phyloP scores from a whole-genome alignment of 2,329 filamentous ascomycete genomes.

The Coniosporium tulheliwenetii region DNA sequence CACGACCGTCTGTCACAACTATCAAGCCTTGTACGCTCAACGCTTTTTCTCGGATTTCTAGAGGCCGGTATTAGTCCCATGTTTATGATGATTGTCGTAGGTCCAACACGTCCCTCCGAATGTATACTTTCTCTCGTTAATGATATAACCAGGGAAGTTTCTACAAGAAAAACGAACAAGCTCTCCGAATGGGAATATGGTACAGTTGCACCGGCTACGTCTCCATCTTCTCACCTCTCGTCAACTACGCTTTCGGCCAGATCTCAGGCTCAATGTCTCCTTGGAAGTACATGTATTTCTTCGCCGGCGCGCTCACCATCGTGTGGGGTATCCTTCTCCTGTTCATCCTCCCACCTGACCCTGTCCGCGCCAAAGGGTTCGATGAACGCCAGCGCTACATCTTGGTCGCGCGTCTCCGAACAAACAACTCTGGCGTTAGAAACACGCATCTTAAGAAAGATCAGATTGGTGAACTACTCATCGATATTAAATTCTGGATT shows the following conservation, averaged over 20 bases:
- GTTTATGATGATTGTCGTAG: too few relatives aligned
- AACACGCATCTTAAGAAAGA: constrained; percentile 29
- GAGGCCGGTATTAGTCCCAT: too few relatives aligned
- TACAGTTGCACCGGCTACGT: constrained; percentile 31
- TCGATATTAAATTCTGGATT: too few relatives aligned
- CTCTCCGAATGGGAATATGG: constrained; percentile 23
- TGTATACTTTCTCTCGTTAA: too few relatives aligned
- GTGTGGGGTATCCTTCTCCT: constrained; percentile 22
- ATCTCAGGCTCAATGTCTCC: constrained; percentile 22
- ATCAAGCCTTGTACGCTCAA: too few relatives aligned
- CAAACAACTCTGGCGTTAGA: constrained; percentile 15
- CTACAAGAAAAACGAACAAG: too few relatives aligned
- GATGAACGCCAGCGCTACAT: constrained; percentile 17
- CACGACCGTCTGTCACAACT: too few relatives aligned
- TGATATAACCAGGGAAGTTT: too few relatives aligned
- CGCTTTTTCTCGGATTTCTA: too few relatives aligned
- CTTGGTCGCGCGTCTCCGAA: constrained; percentile 10
- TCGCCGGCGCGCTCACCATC: constrained; percentile 25
- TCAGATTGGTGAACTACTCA: constrained; percentile 23
- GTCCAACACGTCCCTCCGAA: too few relatives aligned
- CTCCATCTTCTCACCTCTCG: constrained; percentile 27
- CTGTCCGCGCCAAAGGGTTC: constrained; percentile 25
- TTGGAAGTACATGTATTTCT: constrained; percentile 28
- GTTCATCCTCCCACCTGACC: constrained; percentile 25
- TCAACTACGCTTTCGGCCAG: constrained; percentile 33